These are phyloP conservation scores for Rauvolfia tetraphylla DNA, from an alignment of 257 asterid species.

Conservation along the genomic window DNA sequence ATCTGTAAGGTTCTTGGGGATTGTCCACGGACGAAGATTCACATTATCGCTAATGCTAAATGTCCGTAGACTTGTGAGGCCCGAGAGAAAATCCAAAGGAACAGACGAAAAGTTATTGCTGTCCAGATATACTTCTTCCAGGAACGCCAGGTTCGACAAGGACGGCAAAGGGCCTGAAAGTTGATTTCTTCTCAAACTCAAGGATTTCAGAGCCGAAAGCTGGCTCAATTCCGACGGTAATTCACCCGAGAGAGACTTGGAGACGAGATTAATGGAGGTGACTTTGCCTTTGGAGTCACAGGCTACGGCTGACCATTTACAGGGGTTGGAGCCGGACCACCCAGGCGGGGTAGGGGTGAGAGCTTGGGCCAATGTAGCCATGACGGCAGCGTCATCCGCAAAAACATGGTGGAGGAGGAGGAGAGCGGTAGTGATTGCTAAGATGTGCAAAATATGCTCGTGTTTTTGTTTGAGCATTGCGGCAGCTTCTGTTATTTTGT, in stretches of 20 bases:
- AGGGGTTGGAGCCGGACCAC: conserved; percentile 57
- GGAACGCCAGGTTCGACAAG: conserved; percentile 35
- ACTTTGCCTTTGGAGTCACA: conserved; percentile 51
- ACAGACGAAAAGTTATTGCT: conserved; percentile 53
- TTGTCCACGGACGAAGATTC: conserved; percentile 54
- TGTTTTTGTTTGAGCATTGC: conserved; percentile 40
- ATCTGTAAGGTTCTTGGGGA: conserved; percentile 44
- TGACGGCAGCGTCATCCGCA: conserved; percentile 53
- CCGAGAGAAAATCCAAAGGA: conserved; percentile 51
- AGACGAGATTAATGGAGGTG: conserved; percentile 43
- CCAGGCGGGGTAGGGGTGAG: conserved; percentile 42
- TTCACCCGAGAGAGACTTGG: conserved; percentile 46
- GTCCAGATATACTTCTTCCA: conserved; percentile 51
- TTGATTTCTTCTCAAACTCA: conserved; percentile 49
- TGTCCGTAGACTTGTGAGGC: conserved; percentile 42
- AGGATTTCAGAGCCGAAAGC: conserved; percentile 53
- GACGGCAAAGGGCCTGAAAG: conserved; percentile 63
- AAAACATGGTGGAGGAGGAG: conserved; percentile 33
- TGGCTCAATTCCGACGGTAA: conserved; percentile 49
- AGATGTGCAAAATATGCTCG: conserved; percentile 12
- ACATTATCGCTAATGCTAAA: conserved; percentile 54
- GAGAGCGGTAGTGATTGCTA: conserved; percentile 17
- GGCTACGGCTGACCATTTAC: conserved; percentile 68
- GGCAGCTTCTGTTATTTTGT: background rate
- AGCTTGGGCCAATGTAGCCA: conserved; percentile 54